These are phyloP conservation scores for Entomortierella lignicola DNA, from an alignment of 192 early-diverging fungal species.

Conservation along the genomic window DNA sequence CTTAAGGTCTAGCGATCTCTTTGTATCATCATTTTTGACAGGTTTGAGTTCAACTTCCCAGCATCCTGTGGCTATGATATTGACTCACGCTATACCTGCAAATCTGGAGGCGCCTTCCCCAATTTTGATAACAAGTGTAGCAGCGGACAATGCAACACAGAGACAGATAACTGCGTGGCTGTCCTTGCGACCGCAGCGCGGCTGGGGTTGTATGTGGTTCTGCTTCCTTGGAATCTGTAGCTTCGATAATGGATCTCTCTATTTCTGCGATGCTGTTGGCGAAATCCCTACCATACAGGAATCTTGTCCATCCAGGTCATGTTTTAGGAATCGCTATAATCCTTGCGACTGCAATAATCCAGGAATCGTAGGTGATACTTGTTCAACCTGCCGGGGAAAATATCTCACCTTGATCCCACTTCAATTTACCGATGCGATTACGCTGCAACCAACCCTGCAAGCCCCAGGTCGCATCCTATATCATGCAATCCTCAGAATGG, in stretches of 20 bases:
- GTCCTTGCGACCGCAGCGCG: too few relatives aligned
- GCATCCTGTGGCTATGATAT: too few relatives aligned
- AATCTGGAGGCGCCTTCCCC: too few relatives aligned
- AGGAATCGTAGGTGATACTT: background rate
- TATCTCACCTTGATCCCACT: slow-evolving; percentile 16
- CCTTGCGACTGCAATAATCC: background rate
- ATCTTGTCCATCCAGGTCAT: background rate
- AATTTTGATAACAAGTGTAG: too few relatives aligned
- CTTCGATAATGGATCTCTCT: background rate
- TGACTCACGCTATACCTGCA: too few relatives aligned
- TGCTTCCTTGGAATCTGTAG: background rate
- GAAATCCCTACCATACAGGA: background rate
- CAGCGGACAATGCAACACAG: too few relatives aligned
- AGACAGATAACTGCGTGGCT: too few relatives aligned
- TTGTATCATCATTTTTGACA: too few relatives aligned
- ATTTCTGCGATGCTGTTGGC: slow-evolving; percentile 6
- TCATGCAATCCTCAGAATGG: slow-evolving; percentile 31
- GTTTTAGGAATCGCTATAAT: background rate
- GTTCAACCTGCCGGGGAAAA: background rate
- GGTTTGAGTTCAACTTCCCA: too few relatives aligned
- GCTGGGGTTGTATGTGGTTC: too few relatives aligned
- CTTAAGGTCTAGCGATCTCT: too few relatives aligned
- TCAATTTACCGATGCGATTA: slow-evolving; percentile 13
- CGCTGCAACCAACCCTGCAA: background rate
- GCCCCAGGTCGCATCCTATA: background rate